Conservation (phyloP, 1,284 basidiomycete species). For the Malassezia yamatoensis region DNA sequence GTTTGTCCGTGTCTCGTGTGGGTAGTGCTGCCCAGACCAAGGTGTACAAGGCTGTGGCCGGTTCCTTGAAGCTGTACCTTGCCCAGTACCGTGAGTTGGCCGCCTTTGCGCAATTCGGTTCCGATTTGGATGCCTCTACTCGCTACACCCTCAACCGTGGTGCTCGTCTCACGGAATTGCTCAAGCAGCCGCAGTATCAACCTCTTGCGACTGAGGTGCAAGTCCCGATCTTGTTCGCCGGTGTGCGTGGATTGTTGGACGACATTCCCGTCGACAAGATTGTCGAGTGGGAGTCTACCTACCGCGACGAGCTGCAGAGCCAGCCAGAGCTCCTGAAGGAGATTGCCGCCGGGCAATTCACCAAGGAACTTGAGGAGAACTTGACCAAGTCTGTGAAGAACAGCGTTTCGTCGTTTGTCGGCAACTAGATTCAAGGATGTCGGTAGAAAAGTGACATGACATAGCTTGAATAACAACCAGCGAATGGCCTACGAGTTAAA, state of each 20-base stretch:
- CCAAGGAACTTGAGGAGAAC: slow-evolving; percentile 77
- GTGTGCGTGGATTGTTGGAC: slow-evolving; percentile 70
- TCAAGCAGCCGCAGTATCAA: slow-evolving; percentile 93
- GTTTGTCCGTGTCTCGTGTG: slow-evolving; percentile 99
- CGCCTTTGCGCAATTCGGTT: slow-evolving; percentile 98
- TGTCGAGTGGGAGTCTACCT: slow-evolving; percentile 81
- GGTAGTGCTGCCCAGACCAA: slow-evolving; percentile 94
- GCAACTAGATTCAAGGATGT: slow-evolving; percentile 20
- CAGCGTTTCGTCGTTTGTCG: slow-evolving; percentile 39
- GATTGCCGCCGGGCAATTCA: slow-evolving; percentile 72
- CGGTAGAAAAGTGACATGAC: not conserved
- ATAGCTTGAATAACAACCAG: no score
- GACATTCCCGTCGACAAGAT: slow-evolving; percentile 87
- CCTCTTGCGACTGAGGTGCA: slow-evolving; percentile 72
- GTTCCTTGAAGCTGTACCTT: slow-evolving; percentile 98
- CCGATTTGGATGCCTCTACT: slow-evolving; percentile 96
- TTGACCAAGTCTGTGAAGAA: slow-evolving; percentile 48
- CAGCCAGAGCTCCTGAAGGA: slow-evolving; percentile 51
- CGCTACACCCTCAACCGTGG: slow-evolving; percentile 75
- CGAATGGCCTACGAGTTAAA: no score
- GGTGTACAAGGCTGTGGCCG: slow-evolving; percentile 88
- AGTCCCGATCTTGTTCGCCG: slow-evolving; percentile 96
- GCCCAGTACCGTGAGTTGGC: slow-evolving; percentile 99
- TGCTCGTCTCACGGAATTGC: slow-evolving; percentile 92
- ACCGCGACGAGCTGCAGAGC: slow-evolving; percentile 60